Evolutionary conservation across 345 rosid species (phyloP).

Genomic region (Eucalyptus dawsonii): DNA sequence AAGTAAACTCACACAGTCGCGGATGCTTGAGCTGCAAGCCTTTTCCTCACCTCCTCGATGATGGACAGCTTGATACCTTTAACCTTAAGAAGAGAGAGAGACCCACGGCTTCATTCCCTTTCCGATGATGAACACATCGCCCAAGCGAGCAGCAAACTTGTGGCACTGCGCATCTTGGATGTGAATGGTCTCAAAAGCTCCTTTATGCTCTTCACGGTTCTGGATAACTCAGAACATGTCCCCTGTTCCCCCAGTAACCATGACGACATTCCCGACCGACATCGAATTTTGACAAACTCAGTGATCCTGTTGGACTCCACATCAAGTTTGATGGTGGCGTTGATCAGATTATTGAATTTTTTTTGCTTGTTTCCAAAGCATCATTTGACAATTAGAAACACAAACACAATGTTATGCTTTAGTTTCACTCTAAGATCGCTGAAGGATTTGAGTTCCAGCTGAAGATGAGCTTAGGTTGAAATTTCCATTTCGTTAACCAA

Average conservation of each 20-base stretch:
- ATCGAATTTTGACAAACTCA: background rate
- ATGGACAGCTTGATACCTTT: background rate
- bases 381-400: background rate
- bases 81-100: background rate
- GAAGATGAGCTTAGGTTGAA: background rate
- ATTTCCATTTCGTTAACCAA: background rate
- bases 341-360: background rate
- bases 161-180: background rate
- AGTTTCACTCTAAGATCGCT: background rate
- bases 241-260: background rate
- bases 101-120: background rate
- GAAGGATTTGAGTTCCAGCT: background rate
- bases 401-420: background rate
- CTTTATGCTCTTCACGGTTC: background rate
- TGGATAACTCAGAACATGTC: background rate
- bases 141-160: background rate
- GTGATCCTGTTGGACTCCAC: background rate
- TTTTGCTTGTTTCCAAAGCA: background rate
- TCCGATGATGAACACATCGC: background rate
- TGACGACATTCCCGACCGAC: background rate
- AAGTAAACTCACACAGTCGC: background rate
- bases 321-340: background rate
- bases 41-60: background rate
- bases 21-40: background rate
- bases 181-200: background rate